Base-by-base conservation (phyloP, 2,329 filamentous ascomycete species). In the Calonectria hongkongensis region DNA sequence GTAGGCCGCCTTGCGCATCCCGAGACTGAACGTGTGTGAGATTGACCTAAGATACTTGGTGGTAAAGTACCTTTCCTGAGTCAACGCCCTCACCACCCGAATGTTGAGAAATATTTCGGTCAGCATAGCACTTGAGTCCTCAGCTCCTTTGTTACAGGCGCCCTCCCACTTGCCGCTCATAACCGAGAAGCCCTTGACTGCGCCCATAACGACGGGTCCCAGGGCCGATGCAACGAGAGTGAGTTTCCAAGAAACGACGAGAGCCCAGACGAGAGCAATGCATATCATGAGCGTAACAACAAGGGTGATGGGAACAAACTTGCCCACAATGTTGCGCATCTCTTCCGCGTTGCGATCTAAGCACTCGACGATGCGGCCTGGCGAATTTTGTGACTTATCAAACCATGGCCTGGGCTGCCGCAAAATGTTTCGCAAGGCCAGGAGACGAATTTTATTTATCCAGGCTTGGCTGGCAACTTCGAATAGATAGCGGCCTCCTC, bases 331-430 rank as follows among this genome's bases (percentile, higher is more conserved):
- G 77, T 94, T 95, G 10, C 94, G 90, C 90, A 97, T 96, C 81
- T 98, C 95, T 81, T 98, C 95, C 0, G 93, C 94, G 78, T 95
- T 94, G 18, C 93, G 90, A 79, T 98, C 95, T 0, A 98, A 88
- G 54, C 90, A 93, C 73, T 94, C 92, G 0, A 89, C 91, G 50
- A 98, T 87, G 2, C 88, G 87, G 0, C 88, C 86, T 0, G 93
- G 86, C 0, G 89, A 90, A 81, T 97, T 94, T 41, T 88, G 87
- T 2, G 93, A 87, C 63, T 88, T 86, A 74, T 95, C 92, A 77
- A 98, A 98, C 93, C 95, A 98, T 5, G 89, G 84, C 73, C 90
- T 92, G 0, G 94, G 93, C 80, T 98, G 96, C 47, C 89, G 87
- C 0, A 98, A 86, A 18, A 98, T 91, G 1, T 90, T 89, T 62